A percentile compares a stretch with the other conserved stretches of the same genome.
These are phyloP conservation scores for Incumbomyces delicatus DNA, from an alignment of 2,329 filamentous ascomycete species.

Conservation along the genomic window DNA sequence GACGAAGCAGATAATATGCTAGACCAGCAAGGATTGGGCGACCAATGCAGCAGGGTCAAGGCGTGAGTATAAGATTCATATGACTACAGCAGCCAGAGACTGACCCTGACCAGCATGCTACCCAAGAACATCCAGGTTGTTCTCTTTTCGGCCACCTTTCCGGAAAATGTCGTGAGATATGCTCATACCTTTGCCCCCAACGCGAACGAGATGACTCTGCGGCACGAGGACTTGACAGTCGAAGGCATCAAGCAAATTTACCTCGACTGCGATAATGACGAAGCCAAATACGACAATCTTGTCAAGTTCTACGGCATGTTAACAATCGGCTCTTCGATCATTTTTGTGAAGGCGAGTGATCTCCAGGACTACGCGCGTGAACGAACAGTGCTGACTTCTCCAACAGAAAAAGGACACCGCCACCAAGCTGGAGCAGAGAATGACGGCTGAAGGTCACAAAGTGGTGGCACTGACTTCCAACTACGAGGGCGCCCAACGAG, in stretches of 20 bases:
- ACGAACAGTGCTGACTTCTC: conserved; percentile 6
- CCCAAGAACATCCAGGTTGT: conserved; percentile 72
- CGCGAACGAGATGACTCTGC: conserved; percentile 76
- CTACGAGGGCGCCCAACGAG: conserved; percentile 73
- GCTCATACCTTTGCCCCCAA: conserved; percentile 75
- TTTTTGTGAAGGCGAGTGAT: conserved; percentile 73
- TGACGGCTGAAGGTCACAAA: conserved; percentile 81
- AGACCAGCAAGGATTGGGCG: conserved; percentile 86
- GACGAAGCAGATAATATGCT: conserved; percentile 99
- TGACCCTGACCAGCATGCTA: conserved; percentile 50
- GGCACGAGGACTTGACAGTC: conserved; percentile 86
- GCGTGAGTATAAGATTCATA: conserved; percentile 43
- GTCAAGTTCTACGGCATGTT: conserved; percentile 92
- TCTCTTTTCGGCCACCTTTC: conserved; percentile 92
- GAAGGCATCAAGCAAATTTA: conserved; percentile 97
- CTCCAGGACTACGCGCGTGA: background rate
- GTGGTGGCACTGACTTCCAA: conserved; percentile 84
- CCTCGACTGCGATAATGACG: conserved; percentile 76
- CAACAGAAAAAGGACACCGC: conserved; percentile 73
- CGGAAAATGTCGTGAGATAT: conserved; percentile 73
- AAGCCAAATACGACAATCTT: conserved; percentile 77
- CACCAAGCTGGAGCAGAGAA: conserved; percentile 70
- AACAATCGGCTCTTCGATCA: conserved; percentile 94
- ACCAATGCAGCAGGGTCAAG: conserved; percentile 89
- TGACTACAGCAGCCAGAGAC: conserved; percentile 8